These are phyloP conservation scores for Cyclocybe aegerita DNA, from an alignment of 768 basidiomycete genomes.

Conservation along the genomic window DNA sequence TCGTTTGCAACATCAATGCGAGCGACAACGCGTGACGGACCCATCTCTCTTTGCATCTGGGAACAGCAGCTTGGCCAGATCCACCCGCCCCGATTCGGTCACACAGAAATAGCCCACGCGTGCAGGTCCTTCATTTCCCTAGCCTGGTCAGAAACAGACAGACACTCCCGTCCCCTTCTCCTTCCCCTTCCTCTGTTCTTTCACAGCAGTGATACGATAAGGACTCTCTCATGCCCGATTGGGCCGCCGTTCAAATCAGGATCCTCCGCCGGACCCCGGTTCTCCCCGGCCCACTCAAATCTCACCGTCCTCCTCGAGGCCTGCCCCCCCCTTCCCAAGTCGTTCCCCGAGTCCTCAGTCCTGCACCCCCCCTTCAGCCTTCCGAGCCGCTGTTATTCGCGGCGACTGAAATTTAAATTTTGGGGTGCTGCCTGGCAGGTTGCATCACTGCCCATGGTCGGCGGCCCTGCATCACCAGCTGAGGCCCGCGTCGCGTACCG, in stretches of 20 bases:
- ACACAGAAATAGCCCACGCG: constrained; percentile 9
- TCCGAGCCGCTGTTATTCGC: constrained; percentile 4
- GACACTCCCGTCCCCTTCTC: too few relatives aligned
- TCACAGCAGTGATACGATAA: constrained; percentile 11
- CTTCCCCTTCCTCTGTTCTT: constrained; percentile 9
- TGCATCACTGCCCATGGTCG: constrained; percentile 10
- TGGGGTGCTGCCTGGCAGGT: constrained; percentile 30
- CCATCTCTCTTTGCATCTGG: constrained; percentile 32
- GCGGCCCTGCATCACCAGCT: constrained; percentile 23
- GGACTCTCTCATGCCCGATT: constrained; percentile 17
- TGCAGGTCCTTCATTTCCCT: constrained; percentile 16
- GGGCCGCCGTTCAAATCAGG: constrained; percentile 18
- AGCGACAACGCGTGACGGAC: constrained; percentile 34
- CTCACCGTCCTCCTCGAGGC: constrained; percentile 28
- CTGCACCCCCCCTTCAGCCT: too few relatives aligned
- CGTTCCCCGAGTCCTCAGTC: too few relatives aligned
- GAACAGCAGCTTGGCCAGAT: constrained; percentile 27
- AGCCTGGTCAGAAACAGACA: neutral
- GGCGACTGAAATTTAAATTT: constrained; percentile 22
- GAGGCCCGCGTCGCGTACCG: neutral
- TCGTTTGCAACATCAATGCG: too few relatives aligned
- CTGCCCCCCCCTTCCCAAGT: constrained; percentile 14
- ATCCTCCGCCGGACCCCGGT: constrained; percentile 28
- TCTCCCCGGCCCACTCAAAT: constrained; percentile 24
- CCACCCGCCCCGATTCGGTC: constrained; percentile 20